Percentiles rank a stretch among this genome's conserved stretches.
Conservation (phyloP, 441 rosid species). For the Arabidopsis hybrid region DNA sequence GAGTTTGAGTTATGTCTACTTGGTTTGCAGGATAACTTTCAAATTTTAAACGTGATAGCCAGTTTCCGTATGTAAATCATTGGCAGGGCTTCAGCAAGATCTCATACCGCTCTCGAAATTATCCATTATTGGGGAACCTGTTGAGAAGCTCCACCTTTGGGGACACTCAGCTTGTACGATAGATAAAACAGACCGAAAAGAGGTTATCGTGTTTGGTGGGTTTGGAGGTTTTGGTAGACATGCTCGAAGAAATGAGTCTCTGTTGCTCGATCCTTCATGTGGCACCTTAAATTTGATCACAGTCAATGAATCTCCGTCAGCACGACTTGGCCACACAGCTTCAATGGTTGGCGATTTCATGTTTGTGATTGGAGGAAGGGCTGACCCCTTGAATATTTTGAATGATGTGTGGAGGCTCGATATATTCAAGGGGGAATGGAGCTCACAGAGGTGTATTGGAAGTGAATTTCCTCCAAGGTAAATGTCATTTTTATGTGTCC, state of each 20-base stretch:
- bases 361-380: conserved; percentile 88
- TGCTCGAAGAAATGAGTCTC: conserved; percentile 77
- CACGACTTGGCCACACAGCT: conserved; percentile 87
- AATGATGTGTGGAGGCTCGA: conserved; percentile 81
- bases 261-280: conserved; percentile 65
- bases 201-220: conserved; percentile 81
- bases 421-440: conserved; percentile 63
- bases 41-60: conserved; percentile 61
- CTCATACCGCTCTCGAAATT: conserved; percentile 52
- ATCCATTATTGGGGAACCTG: conserved; percentile 62
- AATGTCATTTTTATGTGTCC: conserved; percentile 26
- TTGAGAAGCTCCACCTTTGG: conserved; percentile 90
- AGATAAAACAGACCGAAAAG: conserved; percentile 39
- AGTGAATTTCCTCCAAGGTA: conserved; percentile 76
- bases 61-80: conserved; percentile 80
- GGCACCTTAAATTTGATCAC: conserved; percentile 57
- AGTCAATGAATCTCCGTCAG: conserved; percentile 60
- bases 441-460: conserved; percentile 58
- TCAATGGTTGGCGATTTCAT: conserved; percentile 70
- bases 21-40: conserved; percentile 72
- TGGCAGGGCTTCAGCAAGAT: conserved; percentile 70
- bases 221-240: conserved; percentile 96
- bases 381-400: conserved; percentile 76
- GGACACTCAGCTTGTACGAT: conserved; percentile 80
- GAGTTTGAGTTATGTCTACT: conserved; percentile 47